Percentiles rank a stretch among this genome's conserved stretches.
Conservation (phyloP, 2,329 filamentous ascomycete species). For the Curvularia spicifera region DNA sequence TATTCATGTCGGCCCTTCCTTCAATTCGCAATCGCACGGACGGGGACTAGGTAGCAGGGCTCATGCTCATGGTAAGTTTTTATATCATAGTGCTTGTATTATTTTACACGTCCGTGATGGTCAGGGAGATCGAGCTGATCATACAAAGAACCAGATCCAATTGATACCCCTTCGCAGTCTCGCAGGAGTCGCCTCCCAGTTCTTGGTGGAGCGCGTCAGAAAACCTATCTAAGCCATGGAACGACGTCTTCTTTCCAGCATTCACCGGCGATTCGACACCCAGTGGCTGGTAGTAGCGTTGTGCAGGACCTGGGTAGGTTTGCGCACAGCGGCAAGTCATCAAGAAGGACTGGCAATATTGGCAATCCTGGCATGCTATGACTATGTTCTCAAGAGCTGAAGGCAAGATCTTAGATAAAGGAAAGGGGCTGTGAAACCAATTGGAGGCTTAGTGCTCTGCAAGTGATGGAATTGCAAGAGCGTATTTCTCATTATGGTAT, state of each 20-base stretch:
- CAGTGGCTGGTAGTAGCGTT: constrained; percentile 32
- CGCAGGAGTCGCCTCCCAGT: constrained; percentile 41
- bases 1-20: constrained; percentile 26
- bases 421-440: background rate
- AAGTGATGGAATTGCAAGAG: background rate
- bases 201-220: constrained; percentile 36
- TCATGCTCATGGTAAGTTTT: constrained; percentile 32
- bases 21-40: constrained; percentile 31
- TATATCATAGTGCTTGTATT: background rate
- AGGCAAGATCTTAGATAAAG: fast-evolving
- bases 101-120: background rate
- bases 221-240: constrained; percentile 27
- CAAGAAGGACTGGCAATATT: constrained; percentile 31
- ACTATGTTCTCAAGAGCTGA: constrained; percentile 8
- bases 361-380: constrained; percentile 20
- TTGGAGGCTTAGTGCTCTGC: background rate
- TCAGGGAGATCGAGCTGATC: constrained; percentile 8
- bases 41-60: constrained; percentile 22
- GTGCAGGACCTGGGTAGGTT: constrained; percentile 33
- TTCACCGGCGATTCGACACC: constrained; percentile 44
- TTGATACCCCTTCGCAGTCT: constrained; percentile 37
- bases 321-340: constrained; percentile 40
- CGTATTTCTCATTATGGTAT: background rate
- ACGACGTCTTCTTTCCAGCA: constrained; percentile 33
- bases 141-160: constrained; percentile 30